Evolutionary conservation across 768 basidiomycete genomes (phyloP).

Genomic region (Russula sp.): DNA sequence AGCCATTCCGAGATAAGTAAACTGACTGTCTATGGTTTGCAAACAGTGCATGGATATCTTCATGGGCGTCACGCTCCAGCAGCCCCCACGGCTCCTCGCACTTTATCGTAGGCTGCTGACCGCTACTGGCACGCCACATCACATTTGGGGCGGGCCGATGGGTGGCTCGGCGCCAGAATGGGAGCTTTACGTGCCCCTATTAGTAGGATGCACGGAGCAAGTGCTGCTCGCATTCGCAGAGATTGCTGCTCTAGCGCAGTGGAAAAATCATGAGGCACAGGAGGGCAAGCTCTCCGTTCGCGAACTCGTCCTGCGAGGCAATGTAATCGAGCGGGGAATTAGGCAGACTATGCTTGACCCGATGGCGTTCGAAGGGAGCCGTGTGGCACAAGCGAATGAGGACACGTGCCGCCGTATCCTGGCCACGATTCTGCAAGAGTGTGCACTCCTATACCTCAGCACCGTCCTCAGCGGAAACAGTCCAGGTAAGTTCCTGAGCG

Average conservation of each 20-base stretch:
- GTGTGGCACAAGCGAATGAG: constrained; percentile 13
- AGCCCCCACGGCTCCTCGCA: constrained; percentile 60
- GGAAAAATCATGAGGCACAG: constrained; percentile 64
- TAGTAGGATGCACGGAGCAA: constrained; percentile 79
- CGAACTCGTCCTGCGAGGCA: constrained; percentile 72
- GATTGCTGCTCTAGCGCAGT: constrained; percentile 65
- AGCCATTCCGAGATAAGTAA: not conserved
- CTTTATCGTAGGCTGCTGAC: constrained; percentile 68
- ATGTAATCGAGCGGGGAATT: constrained; percentile 65
- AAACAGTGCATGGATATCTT: constrained; percentile 78
- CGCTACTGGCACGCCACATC: constrained; percentile 37
- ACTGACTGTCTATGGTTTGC: constrained; percentile 3
- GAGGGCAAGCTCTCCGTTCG: constrained; percentile 68
- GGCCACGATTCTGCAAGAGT: constrained; percentile 28
- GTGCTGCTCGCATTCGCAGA: constrained; percentile 74
- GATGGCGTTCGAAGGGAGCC: constrained; percentile 42
- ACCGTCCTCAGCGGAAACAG: constrained; percentile 29
- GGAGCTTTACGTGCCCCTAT: constrained; percentile 58
- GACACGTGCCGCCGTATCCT: constrained; percentile 28
- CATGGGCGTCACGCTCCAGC: constrained; percentile 57
- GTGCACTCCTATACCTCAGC: constrained; percentile 29
- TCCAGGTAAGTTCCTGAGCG: constrained; percentile 24
- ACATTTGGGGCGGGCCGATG: constrained; percentile 46
- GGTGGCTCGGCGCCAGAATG: constrained; percentile 36
- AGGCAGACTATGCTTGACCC: constrained; percentile 41